Conservation (phyloP, 176 grass and related monocot genomes). For the Cenchrus purpureus region DNA sequence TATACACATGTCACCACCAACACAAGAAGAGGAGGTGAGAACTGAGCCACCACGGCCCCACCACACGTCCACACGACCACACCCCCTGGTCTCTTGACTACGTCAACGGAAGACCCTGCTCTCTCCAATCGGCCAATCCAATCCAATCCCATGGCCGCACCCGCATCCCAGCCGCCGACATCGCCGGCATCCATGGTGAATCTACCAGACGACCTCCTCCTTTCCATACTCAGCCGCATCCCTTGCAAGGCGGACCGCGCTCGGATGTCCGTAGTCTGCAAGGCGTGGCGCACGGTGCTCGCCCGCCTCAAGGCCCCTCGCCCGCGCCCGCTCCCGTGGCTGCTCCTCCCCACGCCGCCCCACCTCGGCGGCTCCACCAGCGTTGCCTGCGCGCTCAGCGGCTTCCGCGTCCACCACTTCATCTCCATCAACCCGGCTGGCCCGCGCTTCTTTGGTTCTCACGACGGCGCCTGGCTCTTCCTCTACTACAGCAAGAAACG, state of each 20-base stretch:
- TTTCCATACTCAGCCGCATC: not conserved
- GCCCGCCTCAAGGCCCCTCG: not conserved
- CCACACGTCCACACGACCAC: too few species aligned
- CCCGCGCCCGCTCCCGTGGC: not conserved
- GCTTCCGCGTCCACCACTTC: not conserved
- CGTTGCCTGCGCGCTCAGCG: not conserved
- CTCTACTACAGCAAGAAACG: not conserved
- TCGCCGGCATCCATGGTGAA: too few species aligned
- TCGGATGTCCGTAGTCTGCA: not conserved
- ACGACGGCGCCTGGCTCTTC: slow-evolving; percentile 11
- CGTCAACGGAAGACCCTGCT: too few species aligned
- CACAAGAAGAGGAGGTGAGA: too few species aligned
- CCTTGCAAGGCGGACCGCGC: not conserved
- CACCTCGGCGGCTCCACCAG: not conserved
- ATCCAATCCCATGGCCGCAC: too few species aligned
- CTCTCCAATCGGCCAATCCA: too few species aligned
- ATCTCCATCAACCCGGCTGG: not conserved
- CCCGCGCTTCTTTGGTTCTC: slow-evolving; percentile 16
- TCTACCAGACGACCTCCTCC: too few species aligned
- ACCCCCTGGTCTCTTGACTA: too few species aligned
- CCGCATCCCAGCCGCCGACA: too few species aligned
- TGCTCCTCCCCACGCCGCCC: not conserved
- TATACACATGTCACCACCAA: too few species aligned
- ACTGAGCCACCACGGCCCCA: too few species aligned
- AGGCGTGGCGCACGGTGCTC: not conserved